Conservation (phyloP, 208 protist species). For the Crithidia expoeki region DNA sequence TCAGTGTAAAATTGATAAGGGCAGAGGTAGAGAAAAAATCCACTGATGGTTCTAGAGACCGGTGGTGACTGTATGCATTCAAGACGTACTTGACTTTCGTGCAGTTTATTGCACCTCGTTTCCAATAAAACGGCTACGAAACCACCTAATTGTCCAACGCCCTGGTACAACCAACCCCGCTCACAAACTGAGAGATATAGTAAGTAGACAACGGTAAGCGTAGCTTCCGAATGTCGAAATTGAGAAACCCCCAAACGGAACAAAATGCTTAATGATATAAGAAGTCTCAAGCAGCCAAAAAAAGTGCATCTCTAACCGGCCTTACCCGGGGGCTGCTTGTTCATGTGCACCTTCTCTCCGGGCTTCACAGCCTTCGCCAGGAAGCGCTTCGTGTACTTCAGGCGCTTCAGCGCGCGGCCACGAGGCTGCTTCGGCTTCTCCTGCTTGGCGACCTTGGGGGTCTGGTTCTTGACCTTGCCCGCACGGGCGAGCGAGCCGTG, state of each 20-base stretch:
- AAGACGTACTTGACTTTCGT: background rate
- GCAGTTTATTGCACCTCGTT: background rate
- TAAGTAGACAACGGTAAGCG: conserved; percentile 29
- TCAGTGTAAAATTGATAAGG: conserved; percentile 1
- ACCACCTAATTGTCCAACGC: conserved; percentile 15
- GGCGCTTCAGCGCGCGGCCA: conserved; percentile 97
- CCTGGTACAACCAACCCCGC: conserved; percentile 13
- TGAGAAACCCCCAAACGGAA: background rate
- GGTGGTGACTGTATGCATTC: background rate
- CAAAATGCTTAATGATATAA: background rate
- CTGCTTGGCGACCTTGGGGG: conserved; percentile 95
- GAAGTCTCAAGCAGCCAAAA: background rate
- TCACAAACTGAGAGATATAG: conserved; percentile 8
- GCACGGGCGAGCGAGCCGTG: conserved; percentile 98
- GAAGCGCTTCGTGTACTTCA: conserved; percentile 98
- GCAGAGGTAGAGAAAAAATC: conserved; percentile 25
- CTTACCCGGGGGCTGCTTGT: conserved; percentile 92
- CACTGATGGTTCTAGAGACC: background rate
- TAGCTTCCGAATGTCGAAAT: conserved; percentile 12
- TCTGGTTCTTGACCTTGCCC: conserved; percentile 99
- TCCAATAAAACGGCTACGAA: background rate
- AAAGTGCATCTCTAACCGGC: conserved; percentile 69
- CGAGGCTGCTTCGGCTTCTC: conserved; percentile 96
- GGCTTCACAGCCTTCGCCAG: conserved; percentile 92
- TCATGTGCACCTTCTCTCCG: conserved; percentile 94